A percentile compares a stretch with the other conserved stretches of the same genome.
Conservation (phyloP, 2,329 filamentous ascomycete species). For the Fusarium incarnatum region DNA sequence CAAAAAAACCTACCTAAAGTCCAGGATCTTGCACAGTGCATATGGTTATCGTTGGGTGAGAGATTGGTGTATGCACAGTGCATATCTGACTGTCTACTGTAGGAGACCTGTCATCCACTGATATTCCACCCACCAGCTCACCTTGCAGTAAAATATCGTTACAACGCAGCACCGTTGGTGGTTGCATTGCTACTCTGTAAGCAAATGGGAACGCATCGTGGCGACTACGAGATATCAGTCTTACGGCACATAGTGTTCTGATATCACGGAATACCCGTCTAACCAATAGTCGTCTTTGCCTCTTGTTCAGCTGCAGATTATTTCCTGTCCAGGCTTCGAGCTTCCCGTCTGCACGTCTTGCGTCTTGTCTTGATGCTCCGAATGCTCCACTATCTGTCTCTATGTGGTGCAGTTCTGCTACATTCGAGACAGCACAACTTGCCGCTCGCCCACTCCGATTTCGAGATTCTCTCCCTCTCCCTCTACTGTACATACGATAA, state of each 20-base stretch:
- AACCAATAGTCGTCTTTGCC: constrained; percentile 14
- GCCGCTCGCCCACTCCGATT: constrained; percentile 31
- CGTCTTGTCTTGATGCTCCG: constrained; percentile 13
- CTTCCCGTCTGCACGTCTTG: constrained; percentile 34
- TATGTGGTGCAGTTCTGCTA: constrained; percentile 36
- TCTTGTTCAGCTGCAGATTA: constrained; percentile 26
- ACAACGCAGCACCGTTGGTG: constrained; percentile 34
- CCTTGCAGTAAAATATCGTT: constrained; percentile 45
- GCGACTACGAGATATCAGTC: constrained; percentile 28
- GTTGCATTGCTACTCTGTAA: constrained; percentile 31
- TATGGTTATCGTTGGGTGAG: neutral
- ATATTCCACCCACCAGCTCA: constrained; percentile 45
- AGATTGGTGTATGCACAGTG: neutral
- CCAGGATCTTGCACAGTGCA: constrained; percentile 35
- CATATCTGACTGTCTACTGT: constrained; percentile 28
- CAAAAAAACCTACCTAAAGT: constrained; percentile 22
- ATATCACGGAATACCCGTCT: constrained; percentile 15
- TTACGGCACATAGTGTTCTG: neutral
- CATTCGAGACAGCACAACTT: constrained; percentile 23
- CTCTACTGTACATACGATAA: neutral
- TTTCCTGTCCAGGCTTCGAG: constrained; percentile 28
- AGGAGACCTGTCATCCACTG: constrained; percentile 23
- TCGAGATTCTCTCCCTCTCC: constrained; percentile 7
- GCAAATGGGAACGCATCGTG: constrained; percentile 30
- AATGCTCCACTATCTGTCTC: constrained; percentile 33